Evolutionary conservation across 225 moss, liverwort and hornwort genomes (phyloP).

Genomic region (Climacium dendroides): DNA sequence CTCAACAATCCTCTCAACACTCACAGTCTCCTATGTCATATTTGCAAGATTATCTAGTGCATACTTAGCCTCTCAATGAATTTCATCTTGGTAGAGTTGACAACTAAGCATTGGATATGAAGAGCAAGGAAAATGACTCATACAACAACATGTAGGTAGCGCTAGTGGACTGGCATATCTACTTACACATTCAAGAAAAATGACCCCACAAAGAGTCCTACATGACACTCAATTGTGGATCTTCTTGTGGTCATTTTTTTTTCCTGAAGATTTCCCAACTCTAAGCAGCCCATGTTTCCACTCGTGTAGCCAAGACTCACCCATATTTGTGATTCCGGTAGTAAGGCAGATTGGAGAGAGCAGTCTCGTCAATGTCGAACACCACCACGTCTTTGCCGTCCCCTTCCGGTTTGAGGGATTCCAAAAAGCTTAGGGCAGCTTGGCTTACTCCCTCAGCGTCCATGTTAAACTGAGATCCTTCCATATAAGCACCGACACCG

Average conservation of each 20-base stretch:
- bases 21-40: no score
- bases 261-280: background rate
- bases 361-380: slow-evolving; percentile 78
- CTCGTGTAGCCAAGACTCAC: background rate
- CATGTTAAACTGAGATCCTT: background rate
- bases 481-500: background rate
- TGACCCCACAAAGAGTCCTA: background rate
- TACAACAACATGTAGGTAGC: background rate
- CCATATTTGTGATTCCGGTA: slow-evolving; percentile 53
- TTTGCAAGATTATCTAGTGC: no score
- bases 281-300: background rate
- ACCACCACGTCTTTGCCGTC: slow-evolving; percentile 60
- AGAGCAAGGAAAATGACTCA: background rate
- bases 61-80: background rate
- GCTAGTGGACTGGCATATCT: no score
- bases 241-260: background rate
- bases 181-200: background rate
- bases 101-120: background rate
- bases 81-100: background rate
- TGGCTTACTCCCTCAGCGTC: background rate
- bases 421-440: background rate
- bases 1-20: no score
- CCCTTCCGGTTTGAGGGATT: background rate
- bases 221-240: background rate
- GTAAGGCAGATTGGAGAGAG: slow-evolving; percentile 64